Conservation (phyloP, 208 protist genomes). For the Wallacemonas sp. region DNA sequence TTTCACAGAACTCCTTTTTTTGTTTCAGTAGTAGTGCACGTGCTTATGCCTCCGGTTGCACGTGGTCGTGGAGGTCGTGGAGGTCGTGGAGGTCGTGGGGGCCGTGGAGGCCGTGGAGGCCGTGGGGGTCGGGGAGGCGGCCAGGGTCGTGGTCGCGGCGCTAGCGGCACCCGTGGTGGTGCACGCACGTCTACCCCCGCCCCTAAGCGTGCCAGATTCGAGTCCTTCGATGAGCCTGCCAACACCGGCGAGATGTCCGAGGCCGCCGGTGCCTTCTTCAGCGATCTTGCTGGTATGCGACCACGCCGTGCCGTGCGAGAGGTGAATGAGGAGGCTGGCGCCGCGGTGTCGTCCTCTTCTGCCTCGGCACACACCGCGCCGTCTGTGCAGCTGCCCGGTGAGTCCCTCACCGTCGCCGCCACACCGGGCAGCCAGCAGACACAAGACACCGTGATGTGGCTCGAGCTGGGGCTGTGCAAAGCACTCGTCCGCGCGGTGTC, state of each 20-base stretch:
- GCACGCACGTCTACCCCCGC: not conserved
- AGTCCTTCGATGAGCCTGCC: not conserved
- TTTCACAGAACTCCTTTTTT: not conserved
- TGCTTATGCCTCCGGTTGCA: conserved; percentile 2
- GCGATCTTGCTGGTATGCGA: conserved; percentile 52
- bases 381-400: conserved; percentile 15
- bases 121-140: conserved; percentile 8
- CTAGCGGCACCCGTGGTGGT: conserved; percentile 1
- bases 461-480: conserved; percentile 91
- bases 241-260: conserved; percentile 33
- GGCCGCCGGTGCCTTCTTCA: conserved; percentile 52
- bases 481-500: conserved; percentile 78
- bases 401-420: conserved; percentile 13
- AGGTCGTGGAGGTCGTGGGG: conserved; percentile 2
- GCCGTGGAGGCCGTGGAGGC: not conserved
- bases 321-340: not conserved
- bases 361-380: too few species aligned
- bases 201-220: not conserved
- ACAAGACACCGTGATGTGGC: conserved; percentile 83
- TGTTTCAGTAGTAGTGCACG: not conserved
- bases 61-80: conserved; percentile 4
- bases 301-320: not conserved
- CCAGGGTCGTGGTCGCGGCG: not conserved
- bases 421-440: conserved; percentile 67
- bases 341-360: not conserved